Evolutionary conservation across 176 grass and related monocot genomes (phyloP).

Genomic region (Puccinellia tenuiflora): DNA sequence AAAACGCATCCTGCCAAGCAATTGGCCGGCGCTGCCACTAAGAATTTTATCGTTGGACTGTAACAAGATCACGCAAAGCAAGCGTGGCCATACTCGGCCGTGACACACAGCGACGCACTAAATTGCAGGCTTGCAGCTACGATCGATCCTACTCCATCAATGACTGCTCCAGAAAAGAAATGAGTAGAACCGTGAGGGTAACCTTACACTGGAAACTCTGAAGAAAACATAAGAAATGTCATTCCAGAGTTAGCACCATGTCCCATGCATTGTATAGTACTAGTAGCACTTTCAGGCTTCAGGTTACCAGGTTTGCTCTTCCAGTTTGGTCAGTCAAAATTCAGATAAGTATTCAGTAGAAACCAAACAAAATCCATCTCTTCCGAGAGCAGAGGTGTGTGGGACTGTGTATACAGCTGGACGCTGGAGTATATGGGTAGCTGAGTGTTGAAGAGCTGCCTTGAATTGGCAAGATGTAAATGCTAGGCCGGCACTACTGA

Average conservation of each 20-base stretch:
- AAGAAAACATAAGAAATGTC: neutral
- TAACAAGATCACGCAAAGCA: slow-evolving; percentile 5
- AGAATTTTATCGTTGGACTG: neutral
- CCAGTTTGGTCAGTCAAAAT: neutral
- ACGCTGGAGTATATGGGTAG: neutral
- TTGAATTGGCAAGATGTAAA: slow-evolving; percentile 7
- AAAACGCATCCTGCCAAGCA: neutral
- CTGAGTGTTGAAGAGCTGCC: neutral
- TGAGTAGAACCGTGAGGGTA: neutral
- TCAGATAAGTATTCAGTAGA: neutral
- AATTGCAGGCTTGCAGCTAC: neutral
- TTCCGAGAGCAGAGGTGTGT: neutral
- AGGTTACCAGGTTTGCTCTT: neutral
- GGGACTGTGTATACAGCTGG: neutral
- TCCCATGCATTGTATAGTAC: neutral
- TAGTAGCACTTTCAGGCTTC: neutral
- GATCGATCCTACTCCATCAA: neutral
- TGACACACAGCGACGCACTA: slow-evolving; percentile 22
- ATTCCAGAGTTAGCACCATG: neutral
- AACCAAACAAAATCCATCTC: neutral
- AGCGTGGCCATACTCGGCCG: slow-evolving; percentile 8
- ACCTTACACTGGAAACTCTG: neutral
- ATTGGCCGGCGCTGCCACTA: neutral
- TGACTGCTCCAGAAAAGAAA: neutral
- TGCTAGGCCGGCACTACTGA: neutral